Evolutionary conservation across 1,284 basidiomycete genomes (phyloP), one percentile per base, ranked within the genome.

Genomic region (Xanthoconium separans): DNA sequence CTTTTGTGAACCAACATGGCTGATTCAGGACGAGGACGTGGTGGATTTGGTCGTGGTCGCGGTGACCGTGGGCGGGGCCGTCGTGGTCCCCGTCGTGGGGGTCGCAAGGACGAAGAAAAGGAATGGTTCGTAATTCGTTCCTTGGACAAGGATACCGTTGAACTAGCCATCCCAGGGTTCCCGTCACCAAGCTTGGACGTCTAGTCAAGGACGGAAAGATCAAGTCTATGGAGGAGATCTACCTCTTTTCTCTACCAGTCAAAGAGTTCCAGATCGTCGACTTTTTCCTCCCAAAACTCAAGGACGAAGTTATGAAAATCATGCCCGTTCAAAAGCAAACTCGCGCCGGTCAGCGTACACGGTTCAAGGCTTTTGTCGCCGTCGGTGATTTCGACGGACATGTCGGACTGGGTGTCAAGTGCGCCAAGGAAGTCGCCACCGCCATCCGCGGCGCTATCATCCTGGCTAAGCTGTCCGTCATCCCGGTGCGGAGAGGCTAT

Each of bases 261-360:
- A 98, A 98, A 80, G 95, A 98, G 79, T 98, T 80, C 82, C 95
- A 98, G 76, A 96, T 98, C 74, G 89, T 98, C 82, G 95, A 98
- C 80, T 87, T 89, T 74, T 96, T 98, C 90, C 84, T 97, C 48
- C 95, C 95, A 68, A 92, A 93, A 74, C 90, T 98, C 77, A 98
- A 98, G 84, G 95, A 99, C 72, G 96, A 99, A 78, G 96, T 99
- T 65, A 99, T 99, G 97, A 97, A 96, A 77, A 99, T 99, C 76
- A 95, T 95, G 90, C 97, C 97, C 66, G 97, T 99, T 58, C 97
- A 99, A 81, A 99, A 99, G 81, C 97, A 99, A 79, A 99, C 97
- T 59, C 95, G 94, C 72, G 97, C 97, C 69, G 97, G 97, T 78
- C 97, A 99, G 79, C 93, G 97, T 69, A 99, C 97, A 61, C 91